Evolutionary conservation across 2,329 filamentous ascomycete genomes (phyloP).

Genomic region (Aotearoamyces nothofagi): DNA sequence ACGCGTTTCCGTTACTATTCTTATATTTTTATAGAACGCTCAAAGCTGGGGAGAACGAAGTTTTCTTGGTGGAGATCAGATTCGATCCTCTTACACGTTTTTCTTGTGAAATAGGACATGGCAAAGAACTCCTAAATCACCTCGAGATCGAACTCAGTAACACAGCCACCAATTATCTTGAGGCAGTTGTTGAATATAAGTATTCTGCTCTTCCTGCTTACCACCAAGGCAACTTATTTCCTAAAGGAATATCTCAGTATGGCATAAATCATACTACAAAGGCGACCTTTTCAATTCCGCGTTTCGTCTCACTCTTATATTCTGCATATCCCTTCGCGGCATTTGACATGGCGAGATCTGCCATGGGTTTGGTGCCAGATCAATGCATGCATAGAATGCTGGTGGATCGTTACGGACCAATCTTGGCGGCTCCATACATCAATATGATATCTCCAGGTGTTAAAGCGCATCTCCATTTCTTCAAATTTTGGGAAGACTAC

Average conservation of each 20-base stretch:
- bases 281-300: not conserved
- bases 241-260: not conserved
- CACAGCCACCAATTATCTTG: not conserved
- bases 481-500: too few relatives aligned
- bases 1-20: not conserved
- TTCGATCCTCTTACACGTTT: slow-evolving; percentile 9
- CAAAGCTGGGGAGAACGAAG: slow-evolving; percentile 11
- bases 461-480: too few relatives aligned
- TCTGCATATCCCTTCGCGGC: too few relatives aligned
- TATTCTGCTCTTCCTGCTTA: not conserved
- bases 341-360: not conserved
- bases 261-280: not conserved
- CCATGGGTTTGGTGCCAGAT: not conserved
- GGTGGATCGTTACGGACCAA: not conserved
- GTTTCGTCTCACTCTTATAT: too few relatives aligned
- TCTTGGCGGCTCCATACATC: too few relatives aligned
- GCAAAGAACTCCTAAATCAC: not conserved
- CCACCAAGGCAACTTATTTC: not conserved
- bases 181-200: not conserved
- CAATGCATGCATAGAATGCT: too few relatives aligned
- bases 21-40: slow-evolving; percentile 4
- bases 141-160: not conserved
- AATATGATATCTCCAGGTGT: too few relatives aligned
- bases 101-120: not conserved
- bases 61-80: slow-evolving; percentile 16